Conservation (phyloP, 1,284 basidiomycete genomes). For the Malassezia obtusa region DNA sequence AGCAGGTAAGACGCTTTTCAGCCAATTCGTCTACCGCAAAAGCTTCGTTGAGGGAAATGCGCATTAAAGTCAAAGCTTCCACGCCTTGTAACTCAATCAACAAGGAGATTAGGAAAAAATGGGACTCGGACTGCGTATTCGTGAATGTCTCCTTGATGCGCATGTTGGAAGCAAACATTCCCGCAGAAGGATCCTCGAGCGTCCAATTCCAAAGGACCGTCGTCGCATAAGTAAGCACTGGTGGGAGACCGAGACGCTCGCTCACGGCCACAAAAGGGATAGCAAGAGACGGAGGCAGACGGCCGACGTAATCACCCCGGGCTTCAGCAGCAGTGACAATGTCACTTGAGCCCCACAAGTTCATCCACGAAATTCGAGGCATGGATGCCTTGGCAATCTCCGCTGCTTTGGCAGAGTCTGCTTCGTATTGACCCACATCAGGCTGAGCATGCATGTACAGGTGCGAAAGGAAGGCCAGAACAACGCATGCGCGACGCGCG, state of each 20-base stretch:
- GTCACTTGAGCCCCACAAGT: background rate
- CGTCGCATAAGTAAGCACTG: constrained; percentile 84
- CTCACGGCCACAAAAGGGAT: constrained; percentile 64
- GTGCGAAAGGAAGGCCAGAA: constrained; percentile 75
- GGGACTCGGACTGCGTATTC: constrained; percentile 68
- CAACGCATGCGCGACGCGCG: constrained; percentile 64
- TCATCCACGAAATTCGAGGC: background rate
- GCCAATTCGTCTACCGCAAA: constrained; percentile 78
- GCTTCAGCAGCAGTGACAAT: constrained; percentile 14
- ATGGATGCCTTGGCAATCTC: background rate
- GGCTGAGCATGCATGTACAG: constrained; percentile 71
- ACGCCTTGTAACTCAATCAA: constrained; percentile 88
- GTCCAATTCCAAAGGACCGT: constrained; percentile 87
- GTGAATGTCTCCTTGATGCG: constrained; percentile 65
- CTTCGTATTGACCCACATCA: constrained; percentile 18
- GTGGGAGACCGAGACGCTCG: constrained; percentile 68
- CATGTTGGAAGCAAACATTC: constrained; percentile 35
- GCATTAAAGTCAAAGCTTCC: constrained; percentile 74
- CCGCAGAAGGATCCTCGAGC: constrained; percentile 38
- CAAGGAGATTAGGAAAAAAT: constrained; percentile 79
- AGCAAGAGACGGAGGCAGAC: constrained; percentile 64
- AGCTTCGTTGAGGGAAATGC: constrained; percentile 75
- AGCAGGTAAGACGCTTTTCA: constrained; percentile 50
- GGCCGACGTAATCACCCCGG: constrained; percentile 44
- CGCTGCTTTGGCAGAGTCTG: background rate